A percentile compares a stretch with the other conserved stretches of the same genome.
phyloP scores from a whole-genome alignment of 2,329 filamentous ascomycete species.

The Colletotrichum tofieldiae region DNA sequence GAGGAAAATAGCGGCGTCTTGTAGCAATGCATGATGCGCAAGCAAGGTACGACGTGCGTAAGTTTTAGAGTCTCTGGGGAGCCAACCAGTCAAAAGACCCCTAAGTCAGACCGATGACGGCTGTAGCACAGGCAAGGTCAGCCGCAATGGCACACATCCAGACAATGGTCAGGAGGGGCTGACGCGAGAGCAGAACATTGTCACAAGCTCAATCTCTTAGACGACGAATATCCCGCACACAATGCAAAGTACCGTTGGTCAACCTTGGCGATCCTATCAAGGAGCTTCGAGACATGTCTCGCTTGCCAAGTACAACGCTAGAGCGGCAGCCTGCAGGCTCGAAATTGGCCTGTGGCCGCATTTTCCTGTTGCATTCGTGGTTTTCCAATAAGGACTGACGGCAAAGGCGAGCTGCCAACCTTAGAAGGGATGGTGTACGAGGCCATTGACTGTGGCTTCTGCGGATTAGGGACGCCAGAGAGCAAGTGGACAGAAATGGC shows the following conservation, averaged over 20 bases:
- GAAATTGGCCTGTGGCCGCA: constrained; percentile 28
- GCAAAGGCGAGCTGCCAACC: background rate
- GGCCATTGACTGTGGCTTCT: background rate
- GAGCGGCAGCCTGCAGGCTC: constrained; percentile 33
- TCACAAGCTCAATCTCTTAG: constrained; percentile 39
- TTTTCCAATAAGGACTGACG: background rate
- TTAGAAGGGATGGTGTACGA: background rate
- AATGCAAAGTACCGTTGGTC: constrained; percentile 39
- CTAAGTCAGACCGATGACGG: constrained; percentile 25
- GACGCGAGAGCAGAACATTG: constrained; percentile 22
- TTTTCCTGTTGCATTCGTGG: constrained; percentile 14
- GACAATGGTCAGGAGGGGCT: constrained; percentile 22
- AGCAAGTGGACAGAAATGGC: background rate
- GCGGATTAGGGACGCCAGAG: background rate
- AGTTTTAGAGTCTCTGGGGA: constrained; percentile 18
- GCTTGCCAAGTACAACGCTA: constrained; percentile 36
- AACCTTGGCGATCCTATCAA: constrained; percentile 41
- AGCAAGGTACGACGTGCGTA: constrained; percentile 29
- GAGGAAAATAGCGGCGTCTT: constrained; percentile 27
- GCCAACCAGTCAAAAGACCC: constrained; percentile 8
- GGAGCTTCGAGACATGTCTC: constrained; percentile 43
- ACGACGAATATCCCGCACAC: constrained; percentile 41
- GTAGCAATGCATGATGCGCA: constrained; percentile 36
- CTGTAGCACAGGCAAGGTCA: constrained; percentile 30
- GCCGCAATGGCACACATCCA: constrained; percentile 29